These are phyloP conservation scores for Gossypium bickii DNA, from an alignment of 345 rosid species.

Conservation along the genomic window DNA sequence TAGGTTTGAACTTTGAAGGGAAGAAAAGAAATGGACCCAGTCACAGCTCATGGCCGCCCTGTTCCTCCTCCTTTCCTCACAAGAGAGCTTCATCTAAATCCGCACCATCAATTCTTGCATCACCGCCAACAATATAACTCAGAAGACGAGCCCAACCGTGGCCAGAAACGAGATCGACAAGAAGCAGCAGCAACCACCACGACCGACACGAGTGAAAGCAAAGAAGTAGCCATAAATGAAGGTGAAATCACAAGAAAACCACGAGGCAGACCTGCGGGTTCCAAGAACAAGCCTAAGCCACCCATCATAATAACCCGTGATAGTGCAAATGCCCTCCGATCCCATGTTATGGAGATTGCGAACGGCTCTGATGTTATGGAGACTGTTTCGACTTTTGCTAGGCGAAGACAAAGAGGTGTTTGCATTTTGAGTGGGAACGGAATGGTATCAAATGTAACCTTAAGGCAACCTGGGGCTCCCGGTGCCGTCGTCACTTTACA, in stretches of 20 bases:
- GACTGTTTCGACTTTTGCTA: conserved; percentile 64
- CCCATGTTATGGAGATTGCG: conserved; percentile 87
- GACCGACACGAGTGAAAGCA: conserved; percentile 14
- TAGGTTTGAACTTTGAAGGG: conserved; percentile 21
- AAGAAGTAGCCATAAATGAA: conserved; percentile 39
- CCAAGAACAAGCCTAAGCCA: conserved; percentile 88
- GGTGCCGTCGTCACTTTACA: conserved; percentile 78
- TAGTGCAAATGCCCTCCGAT: conserved; percentile 91
- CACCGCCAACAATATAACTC: conserved; percentile 51
- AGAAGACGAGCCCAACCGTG: conserved; percentile 42
- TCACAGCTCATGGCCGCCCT: conserved; percentile 61
- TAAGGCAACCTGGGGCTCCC: conserved; percentile 72
- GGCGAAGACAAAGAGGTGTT: conserved; percentile 76
- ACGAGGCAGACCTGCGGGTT: conserved; percentile 81
- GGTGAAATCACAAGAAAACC: conserved; percentile 66
- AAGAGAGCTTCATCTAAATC: conserved; percentile 71
- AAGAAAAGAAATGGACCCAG: conserved; percentile 60
- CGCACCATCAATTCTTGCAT: conserved; percentile 50
- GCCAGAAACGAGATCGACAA: conserved; percentile 59
- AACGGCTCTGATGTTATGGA: conserved; percentile 75
- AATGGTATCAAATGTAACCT: conserved; percentile 72
- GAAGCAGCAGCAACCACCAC: conserved; percentile 36
- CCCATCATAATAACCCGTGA: conserved; percentile 88
- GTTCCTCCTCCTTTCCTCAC: conserved; percentile 87
- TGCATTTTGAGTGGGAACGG: conserved; percentile 85